Conservation (phyloP, 2,329 filamentous ascomycete species). For the Colletotrichum sp. region DNA sequence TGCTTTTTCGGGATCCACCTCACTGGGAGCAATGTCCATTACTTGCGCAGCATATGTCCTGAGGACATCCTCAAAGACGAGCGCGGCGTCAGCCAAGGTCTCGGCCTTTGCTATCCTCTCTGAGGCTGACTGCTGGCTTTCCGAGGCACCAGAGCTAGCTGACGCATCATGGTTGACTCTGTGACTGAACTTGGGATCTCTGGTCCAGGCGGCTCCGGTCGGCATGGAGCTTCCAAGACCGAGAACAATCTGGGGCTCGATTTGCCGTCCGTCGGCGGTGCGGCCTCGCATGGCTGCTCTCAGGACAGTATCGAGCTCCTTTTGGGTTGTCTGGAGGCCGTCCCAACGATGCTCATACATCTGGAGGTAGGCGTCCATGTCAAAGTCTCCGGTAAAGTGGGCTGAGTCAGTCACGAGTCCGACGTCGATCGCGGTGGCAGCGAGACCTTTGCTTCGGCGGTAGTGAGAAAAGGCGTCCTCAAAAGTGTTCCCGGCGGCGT, state of each 20-base stretch:
- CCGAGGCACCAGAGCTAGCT: neutral
- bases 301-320: neutral
- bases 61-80: neutral
- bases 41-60: neutral
- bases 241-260: neutral
- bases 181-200: neutral
- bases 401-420: slow-evolving; percentile 7
- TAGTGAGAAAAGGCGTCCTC: slow-evolving; percentile 31
- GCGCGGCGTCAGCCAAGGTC: neutral
- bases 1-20: neutral
- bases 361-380: neutral
- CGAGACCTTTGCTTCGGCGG: slow-evolving; percentile 15
- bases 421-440: slow-evolving; percentile 26
- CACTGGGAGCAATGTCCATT: neutral
- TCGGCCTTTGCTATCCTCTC: neutral
- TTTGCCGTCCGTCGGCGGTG: neutral
- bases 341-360: slow-evolving; percentile 13
- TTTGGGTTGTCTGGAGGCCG: neutral
- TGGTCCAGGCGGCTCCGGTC: neutral
- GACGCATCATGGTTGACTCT: neutral
- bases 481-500: slow-evolving; percentile 39
- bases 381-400: neutral
- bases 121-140: neutral
- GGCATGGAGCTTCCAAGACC: neutral
- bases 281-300: neutral